These are phyloP conservation scores for Musa balbisiana DNA, from an alignment of 202 grass and related monocot genomes.

Conservation along the genomic window DNA sequence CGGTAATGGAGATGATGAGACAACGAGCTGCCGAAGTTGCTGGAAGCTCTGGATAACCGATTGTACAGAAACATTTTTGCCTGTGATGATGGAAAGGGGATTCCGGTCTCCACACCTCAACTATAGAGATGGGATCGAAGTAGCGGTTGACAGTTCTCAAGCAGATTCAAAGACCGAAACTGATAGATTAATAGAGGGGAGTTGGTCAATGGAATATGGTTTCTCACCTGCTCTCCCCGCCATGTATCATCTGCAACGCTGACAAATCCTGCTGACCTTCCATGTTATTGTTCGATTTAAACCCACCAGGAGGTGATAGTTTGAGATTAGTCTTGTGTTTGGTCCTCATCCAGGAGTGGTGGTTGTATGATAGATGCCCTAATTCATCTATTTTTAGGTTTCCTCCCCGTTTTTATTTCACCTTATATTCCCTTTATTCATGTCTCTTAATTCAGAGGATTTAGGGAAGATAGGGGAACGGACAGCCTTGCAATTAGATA, in stretches of 20 bases:
- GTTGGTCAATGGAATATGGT: not conserved
- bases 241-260: not conserved
- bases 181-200: too few species aligned
- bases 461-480: not conserved
- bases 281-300: not conserved
- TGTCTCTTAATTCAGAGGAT: not conserved
- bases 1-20: constrained; percentile 99
- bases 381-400: not conserved
- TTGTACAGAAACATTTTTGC: constrained; percentile 3
- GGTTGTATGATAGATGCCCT: constrained; percentile 9
- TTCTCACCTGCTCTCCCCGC: not conserved
- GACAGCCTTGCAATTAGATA: not conserved
- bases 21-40: constrained; percentile 90
- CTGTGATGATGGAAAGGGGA: not conserved
- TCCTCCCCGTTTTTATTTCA: not conserved
- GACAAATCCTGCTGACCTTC: not conserved
- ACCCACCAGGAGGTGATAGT: not conserved
- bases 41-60: constrained; percentile 43
- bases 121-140: not conserved
- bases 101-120: not conserved
- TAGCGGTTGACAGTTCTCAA: not conserved
- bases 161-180: not conserved
- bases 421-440: not conserved
- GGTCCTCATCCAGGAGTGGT: not conserved
- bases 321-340: not conserved